A percentile compares a stretch with the other conserved stretches of the same genome.
Evolutionary conservation across 2,329 filamentous ascomycete genomes (phyloP).

Genomic region (Aschersonia sp.): DNA sequence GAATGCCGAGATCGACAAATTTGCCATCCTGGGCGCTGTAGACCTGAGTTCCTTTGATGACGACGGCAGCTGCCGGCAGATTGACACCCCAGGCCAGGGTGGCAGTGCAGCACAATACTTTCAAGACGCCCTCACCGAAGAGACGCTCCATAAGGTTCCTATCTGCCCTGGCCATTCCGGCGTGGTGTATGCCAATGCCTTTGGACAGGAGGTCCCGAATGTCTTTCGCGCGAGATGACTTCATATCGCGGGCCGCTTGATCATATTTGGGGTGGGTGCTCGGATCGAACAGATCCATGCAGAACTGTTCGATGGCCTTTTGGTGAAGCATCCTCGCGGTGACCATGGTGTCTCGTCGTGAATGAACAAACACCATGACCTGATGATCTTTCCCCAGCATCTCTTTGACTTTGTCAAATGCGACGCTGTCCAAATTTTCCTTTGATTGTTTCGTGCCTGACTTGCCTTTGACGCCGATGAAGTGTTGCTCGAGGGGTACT

Average conservation of each 20-base stretch:
- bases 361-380: constrained; percentile 99
- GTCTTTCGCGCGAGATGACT: constrained; percentile 71
- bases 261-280: constrained; percentile 66
- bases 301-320: constrained; percentile 70
- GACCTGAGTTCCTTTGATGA: constrained; percentile 96
- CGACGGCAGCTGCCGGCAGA: constrained; percentile 84
- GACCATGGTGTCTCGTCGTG: constrained; percentile 80
- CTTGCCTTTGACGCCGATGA: constrained; percentile 91
- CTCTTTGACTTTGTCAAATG: constrained; percentile 87
- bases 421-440: constrained; percentile 75
- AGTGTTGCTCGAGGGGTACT: constrained; percentile 92
- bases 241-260: constrained; percentile 69
- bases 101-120: constrained; percentile 94
- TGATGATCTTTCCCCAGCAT: constrained; percentile 92
- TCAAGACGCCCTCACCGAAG: constrained; percentile 84
- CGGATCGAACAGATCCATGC: constrained; percentile 72
- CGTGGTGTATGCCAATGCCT: constrained; percentile 89
- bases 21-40: constrained; percentile 96
- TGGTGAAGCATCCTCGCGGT: constrained; percentile 78
- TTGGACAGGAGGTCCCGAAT: constrained; percentile 80
- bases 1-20: constrained; percentile 88
- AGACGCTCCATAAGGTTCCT: constrained; percentile 90
- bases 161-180: constrained; percentile 89
- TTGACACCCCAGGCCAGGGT: constrained; percentile 99
- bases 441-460: constrained; percentile 64